Conservation (phyloP, 306 rosid genomes). For the Inga oerstediana region DNA sequence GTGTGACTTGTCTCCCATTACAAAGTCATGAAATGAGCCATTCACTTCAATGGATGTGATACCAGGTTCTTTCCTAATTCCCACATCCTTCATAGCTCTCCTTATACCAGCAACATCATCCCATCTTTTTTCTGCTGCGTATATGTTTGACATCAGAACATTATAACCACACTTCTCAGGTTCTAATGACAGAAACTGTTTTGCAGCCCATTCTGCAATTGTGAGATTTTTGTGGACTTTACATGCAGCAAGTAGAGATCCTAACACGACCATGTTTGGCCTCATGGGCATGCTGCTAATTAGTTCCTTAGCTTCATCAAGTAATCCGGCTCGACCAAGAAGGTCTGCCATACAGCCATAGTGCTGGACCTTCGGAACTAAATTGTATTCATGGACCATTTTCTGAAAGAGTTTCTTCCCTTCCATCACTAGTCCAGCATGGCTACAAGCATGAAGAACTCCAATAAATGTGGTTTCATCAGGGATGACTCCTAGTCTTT, state of each 20-base stretch:
- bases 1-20: constrained; percentile 58
- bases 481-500: constrained; percentile 44
- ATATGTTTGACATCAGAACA: constrained; percentile 69
- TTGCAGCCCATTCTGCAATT: constrained; percentile 64
- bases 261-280: constrained; percentile 58
- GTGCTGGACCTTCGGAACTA: constrained; percentile 63
- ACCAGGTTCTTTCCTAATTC: constrained; percentile 66
- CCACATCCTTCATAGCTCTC: constrained; percentile 47
- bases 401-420: constrained; percentile 52
- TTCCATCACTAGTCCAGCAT: constrained; percentile 57
- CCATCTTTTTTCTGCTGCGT: constrained; percentile 67
- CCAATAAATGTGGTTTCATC: constrained; percentile 55
- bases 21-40: constrained; percentile 61
- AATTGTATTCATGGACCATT: constrained; percentile 48
- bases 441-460: constrained; percentile 69
- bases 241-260: constrained; percentile 71
- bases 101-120: constrained; percentile 53
- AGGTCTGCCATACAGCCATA: constrained; percentile 76
- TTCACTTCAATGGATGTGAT: constrained; percentile 61
- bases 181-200: constrained; percentile 56
- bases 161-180: constrained; percentile 55
- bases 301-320: constrained; percentile 50
- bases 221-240: constrained; percentile 48
- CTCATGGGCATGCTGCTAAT: constrained; percentile 59
- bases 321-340: constrained; percentile 64